A percentile compares a stretch with the other conserved stretches of the same genome.
Conservation (phyloP, 306 rosid species). For the Prunus dulcis region DNA sequence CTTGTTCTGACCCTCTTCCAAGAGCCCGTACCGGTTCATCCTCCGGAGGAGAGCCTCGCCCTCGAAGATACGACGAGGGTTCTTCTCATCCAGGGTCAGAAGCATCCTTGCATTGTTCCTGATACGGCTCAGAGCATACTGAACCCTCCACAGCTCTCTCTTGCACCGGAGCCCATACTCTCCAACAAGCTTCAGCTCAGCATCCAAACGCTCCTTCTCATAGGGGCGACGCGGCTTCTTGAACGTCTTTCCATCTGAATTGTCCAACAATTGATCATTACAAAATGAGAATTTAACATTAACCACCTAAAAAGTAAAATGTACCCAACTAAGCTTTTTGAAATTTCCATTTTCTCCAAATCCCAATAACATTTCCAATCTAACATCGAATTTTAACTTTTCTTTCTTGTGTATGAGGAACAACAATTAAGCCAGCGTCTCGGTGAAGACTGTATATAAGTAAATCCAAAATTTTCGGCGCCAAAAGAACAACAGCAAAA, state of each 20-base stretch:
- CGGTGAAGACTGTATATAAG: neutral
- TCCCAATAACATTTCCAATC: neutral
- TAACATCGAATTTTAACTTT: neutral
- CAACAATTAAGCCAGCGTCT: neutral
- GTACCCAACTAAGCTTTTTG: neutral
- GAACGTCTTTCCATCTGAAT: constrained; percentile 63
- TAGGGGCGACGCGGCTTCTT: constrained; percentile 78
- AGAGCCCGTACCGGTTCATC: constrained; percentile 12
- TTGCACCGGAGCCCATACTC: constrained; percentile 25
- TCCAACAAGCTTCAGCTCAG: constrained; percentile 25
- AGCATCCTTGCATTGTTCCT: constrained; percentile 17
- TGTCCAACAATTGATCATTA: neutral
- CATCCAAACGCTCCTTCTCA: constrained; percentile 60
- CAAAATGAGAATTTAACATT: neutral
- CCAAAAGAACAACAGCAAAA: neutral
- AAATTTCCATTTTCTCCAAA: neutral
- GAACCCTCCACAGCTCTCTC: constrained; percentile 23
- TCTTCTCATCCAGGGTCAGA: constrained; percentile 17
- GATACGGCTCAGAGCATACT: constrained; percentile 17
- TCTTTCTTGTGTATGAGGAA: neutral
- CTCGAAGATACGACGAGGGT: constrained; percentile 15
- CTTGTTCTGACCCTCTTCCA: constrained; percentile 18
- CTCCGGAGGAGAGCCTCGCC: constrained; percentile 17
- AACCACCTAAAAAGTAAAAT: neutral
- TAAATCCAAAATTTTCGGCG: neutral